Evolutionary conservation across 495 filamentous ascomycete genomes (phyloP), one percentile per base, ranked within the genome.

Genomic region (Aspergillus leporis): DNA sequence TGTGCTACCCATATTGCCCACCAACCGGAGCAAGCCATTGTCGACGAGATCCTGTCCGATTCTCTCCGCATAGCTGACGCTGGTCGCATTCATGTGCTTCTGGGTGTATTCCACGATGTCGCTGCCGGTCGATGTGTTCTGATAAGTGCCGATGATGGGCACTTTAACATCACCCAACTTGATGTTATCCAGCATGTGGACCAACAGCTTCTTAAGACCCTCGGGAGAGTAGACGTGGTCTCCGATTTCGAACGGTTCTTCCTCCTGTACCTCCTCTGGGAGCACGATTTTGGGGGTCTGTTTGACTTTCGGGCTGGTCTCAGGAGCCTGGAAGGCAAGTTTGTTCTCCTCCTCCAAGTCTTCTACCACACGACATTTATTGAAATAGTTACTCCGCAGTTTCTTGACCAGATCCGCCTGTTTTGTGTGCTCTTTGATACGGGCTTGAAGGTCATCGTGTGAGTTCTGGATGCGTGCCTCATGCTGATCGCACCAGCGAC

Each of bases 261-360:
- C 82, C 34, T 96, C 90, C 13, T 80, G 81, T 49, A 80, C 67
- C 8, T 79, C 74, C 32, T 84, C 81, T 9, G 85, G 81, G 23
- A 91, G 69, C 51, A 87, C 80, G 46, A 86, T 83, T 60, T 84
- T 85, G 6, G 87, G 87, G 1, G 84, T 76, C n/a, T 66, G 59
- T 49, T 75, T 72, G 48, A 61, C 41, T 60, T 78, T 78, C 9
- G 81, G 82, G 62, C 81, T 85, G 4, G 66, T 66, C 31, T 89
- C 85, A 2, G 93, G 91, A 60, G 90, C 91, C 68, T 97, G 91
- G 70, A 98, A 97, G 31, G 91, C 93, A 13, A 99, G 84, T 74
- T 98, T 97, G 69, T 97, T 96, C 81, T 99, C 94, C 74, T 99
- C 94, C 66, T 98, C 95, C 54, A 97, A 73, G 67, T 99, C 94